A percentile compares a stretch with the other conserved stretches of the same genome.
Evolutionary conservation across 495 filamentous ascomycete species (phyloP).

Genomic region (Podospora appendiculata): DNA sequence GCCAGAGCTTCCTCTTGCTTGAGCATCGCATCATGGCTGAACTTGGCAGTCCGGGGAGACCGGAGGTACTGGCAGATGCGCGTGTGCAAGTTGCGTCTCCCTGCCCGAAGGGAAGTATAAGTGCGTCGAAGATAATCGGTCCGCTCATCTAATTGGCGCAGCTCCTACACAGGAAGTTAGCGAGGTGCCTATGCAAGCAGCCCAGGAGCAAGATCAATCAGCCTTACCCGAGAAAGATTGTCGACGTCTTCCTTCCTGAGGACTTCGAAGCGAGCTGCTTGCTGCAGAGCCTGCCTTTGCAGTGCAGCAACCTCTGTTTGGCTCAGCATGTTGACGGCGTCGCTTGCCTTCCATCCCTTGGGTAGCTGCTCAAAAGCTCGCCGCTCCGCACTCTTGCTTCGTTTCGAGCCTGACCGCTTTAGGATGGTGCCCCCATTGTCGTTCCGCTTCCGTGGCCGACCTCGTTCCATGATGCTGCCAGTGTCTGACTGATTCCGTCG

Average conservation of each 20-base stretch:
- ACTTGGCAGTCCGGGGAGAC: slow-evolving; percentile 51
- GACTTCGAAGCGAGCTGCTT: slow-evolving; percentile 60
- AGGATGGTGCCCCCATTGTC: slow-evolving; percentile 25
- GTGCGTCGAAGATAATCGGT: slow-evolving; percentile 66
- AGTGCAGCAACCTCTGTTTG: slow-evolving; percentile 45
- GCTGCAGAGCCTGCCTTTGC: slow-evolving; percentile 54
- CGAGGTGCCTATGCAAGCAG: neutral
- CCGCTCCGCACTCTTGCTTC: slow-evolving; percentile 36
- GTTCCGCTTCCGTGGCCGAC: slow-evolving; percentile 44
- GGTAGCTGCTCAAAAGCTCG: slow-evolving; percentile 50
- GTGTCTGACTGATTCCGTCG: slow-evolving; percentile 48
- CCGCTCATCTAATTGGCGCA: slow-evolving; percentile 60
- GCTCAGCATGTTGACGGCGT: slow-evolving; percentile 40
- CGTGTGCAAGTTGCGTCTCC: slow-evolving; percentile 59
- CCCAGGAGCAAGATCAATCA: neutral
- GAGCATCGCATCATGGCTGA: slow-evolving; percentile 59
- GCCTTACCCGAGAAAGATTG: slow-evolving; percentile 49
- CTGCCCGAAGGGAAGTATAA: slow-evolving; percentile 57
- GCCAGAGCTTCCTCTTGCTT: slow-evolving; percentile 68
- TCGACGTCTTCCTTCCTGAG: slow-evolving; percentile 61
- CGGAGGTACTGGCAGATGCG: slow-evolving; percentile 63
- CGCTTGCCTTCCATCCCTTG: slow-evolving; percentile 44
- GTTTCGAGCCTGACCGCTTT: slow-evolving; percentile 26
- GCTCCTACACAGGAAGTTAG: slow-evolving; percentile 41
- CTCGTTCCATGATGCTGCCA: slow-evolving; percentile 52